Base-by-base conservation (phyloP, 768 basidiomycete genomes). In the Tulasnella sp. region DNA sequence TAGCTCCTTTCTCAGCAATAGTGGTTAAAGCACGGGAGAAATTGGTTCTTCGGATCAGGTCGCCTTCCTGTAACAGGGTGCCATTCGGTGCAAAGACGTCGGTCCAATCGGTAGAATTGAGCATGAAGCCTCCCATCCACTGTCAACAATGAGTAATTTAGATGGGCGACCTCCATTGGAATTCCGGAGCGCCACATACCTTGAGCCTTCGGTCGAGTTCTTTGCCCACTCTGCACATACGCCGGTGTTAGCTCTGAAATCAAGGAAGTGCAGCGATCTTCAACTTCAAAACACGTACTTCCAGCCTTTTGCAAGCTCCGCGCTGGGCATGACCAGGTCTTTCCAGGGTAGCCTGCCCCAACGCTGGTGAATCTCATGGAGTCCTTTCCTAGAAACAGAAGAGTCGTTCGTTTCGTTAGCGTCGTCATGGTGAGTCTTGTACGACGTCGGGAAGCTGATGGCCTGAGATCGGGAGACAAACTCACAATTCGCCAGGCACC, bases 301-400 rank as follows among this genome's bases (percentile, higher is more conserved):
- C 94, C 95, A 97, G 9, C 93, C 94, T 37, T 87, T 86, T 11
- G 97, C 96, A 3, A 99, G 88, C 11, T 90, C 85, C 7, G 92
- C 90, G 44, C 90, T 92, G 0, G 97, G 96, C 83, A 91, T 86
- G 24, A 99, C 90, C 34, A 99, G 88, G 42, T 89, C 86, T 60
- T 88, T 86, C 98, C 98, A 99, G 0, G 92, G 88, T 18, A 98
- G 83, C 50, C 86, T 89, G 0, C 96, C 97, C 92, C 96, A 98
- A 37, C 92, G 89, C 60, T 88, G 87, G 85, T 97, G 93, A 0
- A 94, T 95, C 84, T 92, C 93, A 85, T 93, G 91, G 44, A 98
- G 89, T 14, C 97, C 98, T 34, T 93, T 90, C 31, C 78, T 79
- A 24, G 31, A 79, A 3, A 22, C 16, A 77, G 34, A 28, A 58